Base-by-base conservation (phyloP, 495 filamentous ascomycete genomes). In the Hypoxylon rickii region DNA sequence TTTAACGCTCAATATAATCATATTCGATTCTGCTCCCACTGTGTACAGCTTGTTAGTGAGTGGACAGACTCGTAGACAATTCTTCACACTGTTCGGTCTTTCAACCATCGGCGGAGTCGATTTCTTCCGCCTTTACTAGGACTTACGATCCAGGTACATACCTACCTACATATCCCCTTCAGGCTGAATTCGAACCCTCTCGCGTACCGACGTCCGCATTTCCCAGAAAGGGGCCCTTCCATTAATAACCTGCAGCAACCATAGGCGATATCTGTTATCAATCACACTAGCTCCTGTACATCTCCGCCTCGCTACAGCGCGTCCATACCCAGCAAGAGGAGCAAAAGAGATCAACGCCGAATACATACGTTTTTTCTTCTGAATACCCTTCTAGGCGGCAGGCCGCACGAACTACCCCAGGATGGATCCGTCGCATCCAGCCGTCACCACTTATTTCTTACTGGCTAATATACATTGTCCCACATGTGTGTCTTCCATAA, bases 391-490 rank as follows among this genome's bases (percentile, higher is more conserved):
- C 38, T 37, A 17, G 49, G 13, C 59, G 53, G 53, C 24, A 44
- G 48, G 56, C 53, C 29, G 56, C 61, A 44, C 44, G 38, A 45
- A 36, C 45, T 51, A 45, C 41, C 47, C 51, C 15, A 44, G 58
- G 32, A 68, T 68, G 65, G 52, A 51, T 55, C 42, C 63, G 48
- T 47, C 41, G 33, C 48, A 61, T 33, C 58, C 24, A 22, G 32
- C 69, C 38, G 52, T 71, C 39, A 78, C 76, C 17, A 76, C 71
- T n/a, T 73, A 76, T 16, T 76, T 80, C 54, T 63, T 82, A 17
- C 65, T 83, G 39, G 71, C 71, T 42, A 85, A 86, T 71, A 72
- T 86, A 12, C 84, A 87, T 62, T 87, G 83, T 72, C 78, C 81
- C 21, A 80, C 82, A 41, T 86, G 83, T 57, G 76, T 84, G 15